Percentiles rank a stretch among this genome's conserved stretches.
Evolutionary conservation across 2,329 filamentous ascomycete genomes (phyloP).

Genomic region (Dothideomycetes sp.): DNA sequence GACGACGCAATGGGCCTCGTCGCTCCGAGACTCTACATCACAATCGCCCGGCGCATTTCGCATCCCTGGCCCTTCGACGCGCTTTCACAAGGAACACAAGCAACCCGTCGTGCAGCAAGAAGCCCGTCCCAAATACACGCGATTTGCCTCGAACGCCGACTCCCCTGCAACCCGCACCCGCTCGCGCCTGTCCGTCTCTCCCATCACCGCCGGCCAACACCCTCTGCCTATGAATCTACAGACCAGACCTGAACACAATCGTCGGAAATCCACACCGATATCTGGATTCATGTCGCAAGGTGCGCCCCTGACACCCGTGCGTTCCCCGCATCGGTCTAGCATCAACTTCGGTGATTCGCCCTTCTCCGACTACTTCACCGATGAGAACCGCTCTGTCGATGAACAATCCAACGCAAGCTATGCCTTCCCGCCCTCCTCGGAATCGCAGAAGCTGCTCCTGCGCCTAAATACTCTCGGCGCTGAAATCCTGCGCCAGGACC

Average conservation of each 20-base stretch:
- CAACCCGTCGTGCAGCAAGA: conserved; percentile 1
- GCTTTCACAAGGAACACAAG: conserved; percentile 17
- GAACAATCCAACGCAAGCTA: conserved; percentile 10
- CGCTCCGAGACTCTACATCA: not conserved
- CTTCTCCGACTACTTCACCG: conserved; percentile 30
- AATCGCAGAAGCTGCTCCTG: conserved; percentile 24
- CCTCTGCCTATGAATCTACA: too few species aligned
- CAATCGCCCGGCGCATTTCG: not conserved
- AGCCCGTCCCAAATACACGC: conserved; percentile 3
- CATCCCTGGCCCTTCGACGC: conserved; percentile 20
- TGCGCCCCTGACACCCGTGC: conserved; percentile 9
- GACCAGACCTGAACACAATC: conserved; percentile 3
- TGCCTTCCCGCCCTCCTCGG: conserved; percentile 13
- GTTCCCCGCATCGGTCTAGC: conserved; percentile 7
- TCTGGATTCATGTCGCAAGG: not conserved
- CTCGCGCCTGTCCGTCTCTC: not conserved
- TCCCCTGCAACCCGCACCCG: not conserved
- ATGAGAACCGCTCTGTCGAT: conserved; percentile 19
- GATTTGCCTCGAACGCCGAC: conserved; percentile 2
- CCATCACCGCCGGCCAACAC: not conserved
- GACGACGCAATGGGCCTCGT: not conserved
- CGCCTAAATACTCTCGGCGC: conserved; percentile 25
- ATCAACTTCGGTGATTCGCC: conserved; percentile 20
- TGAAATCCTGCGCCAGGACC: conserved; percentile 21
- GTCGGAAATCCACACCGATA: not conserved